Evolutionary conservation across 306 rosid genomes (phyloP), one percentile per base, ranked within the genome.

Genomic region (Citrullus amarus): DNA sequence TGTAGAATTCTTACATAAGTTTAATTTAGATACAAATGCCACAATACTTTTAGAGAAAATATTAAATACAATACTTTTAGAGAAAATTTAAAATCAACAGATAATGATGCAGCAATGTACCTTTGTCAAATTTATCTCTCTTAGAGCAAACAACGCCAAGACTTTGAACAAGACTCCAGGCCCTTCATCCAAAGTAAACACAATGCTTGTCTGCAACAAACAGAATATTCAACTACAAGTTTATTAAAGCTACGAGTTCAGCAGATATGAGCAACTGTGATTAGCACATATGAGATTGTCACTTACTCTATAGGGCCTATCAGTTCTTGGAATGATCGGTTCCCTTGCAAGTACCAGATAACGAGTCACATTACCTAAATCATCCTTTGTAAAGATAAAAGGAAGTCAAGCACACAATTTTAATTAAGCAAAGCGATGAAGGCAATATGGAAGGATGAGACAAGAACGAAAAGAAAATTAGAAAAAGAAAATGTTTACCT

Each of bases 141-240:
- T 89, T 58, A 92, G 69, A 70, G 96, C 85, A 85, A 93, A 93
- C 78, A 92, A 90, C 46, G 98, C 91, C 77, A 93, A 78, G 76
- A 93, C 98, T 86, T 93, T 93, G 81, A 93, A 91, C 59, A 93
- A 90, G 51, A 88, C 85, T 51, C 97, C 98, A 4, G 94, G 93
- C 59, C 97, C 97, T 88, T 90, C 96, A 85, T 92, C 93, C 58
- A 93, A 84, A 63, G 93, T 82, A 86, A 93, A 91, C 68, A 88
- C 98, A 61, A 93, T 76, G 82, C 97, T 92, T 18, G 98, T 93
- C 98, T 93, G 54, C 34, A 87, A 78, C 77, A 62, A 60, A 68
- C 68, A 44, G 79, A 65, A 54, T 12, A 60, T 78, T 78, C n/a
- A 20, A 77, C 30, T 86, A 48, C 77, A 53, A 85, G 85, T 30